phyloP scores from a whole-genome alignment of 75 land plant genomes.

The Azolla pinnata region DNA sequence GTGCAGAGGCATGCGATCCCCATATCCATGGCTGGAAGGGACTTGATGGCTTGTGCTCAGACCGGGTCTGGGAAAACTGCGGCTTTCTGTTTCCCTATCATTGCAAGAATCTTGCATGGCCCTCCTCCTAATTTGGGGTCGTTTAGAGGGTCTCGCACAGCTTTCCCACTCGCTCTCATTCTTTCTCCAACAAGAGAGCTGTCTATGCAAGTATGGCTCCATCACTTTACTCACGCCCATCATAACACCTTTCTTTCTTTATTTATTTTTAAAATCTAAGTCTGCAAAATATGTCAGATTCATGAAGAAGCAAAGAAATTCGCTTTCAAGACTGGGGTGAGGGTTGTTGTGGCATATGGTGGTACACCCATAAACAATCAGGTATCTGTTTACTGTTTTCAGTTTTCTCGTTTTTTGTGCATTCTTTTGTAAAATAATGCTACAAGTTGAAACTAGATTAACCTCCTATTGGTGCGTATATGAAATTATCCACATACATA shows the following conservation, averaged over 20 bases:
- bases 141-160: constrained; percentile 44
- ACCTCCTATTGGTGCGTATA: too few species aligned
- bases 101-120: constrained; percentile 54
- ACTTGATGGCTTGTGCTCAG: constrained; percentile 90
- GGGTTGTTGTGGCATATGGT: constrained; percentile 62
- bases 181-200: constrained; percentile 77
- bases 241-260: not conserved
- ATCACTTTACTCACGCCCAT: too few species aligned
- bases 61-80: constrained; percentile 76
- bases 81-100: constrained; percentile 79
- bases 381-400: constrained; percentile 21
- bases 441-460: too few species aligned
- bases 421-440: too few species aligned
- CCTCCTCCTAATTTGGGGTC: constrained; percentile 31
- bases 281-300: constrained; percentile 27
- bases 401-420: too few species aligned
- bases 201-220: constrained; percentile 65
- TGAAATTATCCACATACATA: too few species aligned
- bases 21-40: constrained; percentile 62
- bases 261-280: not conserved
- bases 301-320: constrained; percentile 70
- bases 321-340: constrained; percentile 55
- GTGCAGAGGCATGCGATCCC: constrained; percentile 77
- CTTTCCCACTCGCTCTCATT: constrained; percentile 62
- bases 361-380: constrained; percentile 49